Percentiles rank a stretch among this genome's conserved stretches.
Evolutionary conservation across 345 rosid species (phyloP).

Genomic region (Arabidopsis suecica): DNA sequence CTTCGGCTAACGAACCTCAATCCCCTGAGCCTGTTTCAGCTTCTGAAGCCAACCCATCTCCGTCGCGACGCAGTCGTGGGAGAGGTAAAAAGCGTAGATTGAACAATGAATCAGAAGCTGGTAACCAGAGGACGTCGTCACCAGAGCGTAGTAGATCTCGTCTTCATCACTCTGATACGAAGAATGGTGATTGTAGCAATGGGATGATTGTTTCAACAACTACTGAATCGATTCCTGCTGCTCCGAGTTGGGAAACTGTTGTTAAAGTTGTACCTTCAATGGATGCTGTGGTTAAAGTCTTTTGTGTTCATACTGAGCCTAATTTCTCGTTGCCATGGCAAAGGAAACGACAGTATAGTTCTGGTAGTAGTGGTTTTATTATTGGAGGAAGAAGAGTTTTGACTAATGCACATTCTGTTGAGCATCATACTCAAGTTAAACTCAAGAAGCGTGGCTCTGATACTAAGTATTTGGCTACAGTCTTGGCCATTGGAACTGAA

Average conservation of each 20-base stretch:
- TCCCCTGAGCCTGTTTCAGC: constrained; percentile 44
- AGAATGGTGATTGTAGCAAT: constrained; percentile 46
- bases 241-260: constrained; percentile 71
- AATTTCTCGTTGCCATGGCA: constrained; percentile 96
- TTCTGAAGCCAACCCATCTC: constrained; percentile 43
- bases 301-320: constrained; percentile 92
- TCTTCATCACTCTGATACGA: constrained; percentile 42
- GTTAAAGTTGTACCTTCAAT: constrained; percentile 75
- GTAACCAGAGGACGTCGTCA: constrained; percentile 30
- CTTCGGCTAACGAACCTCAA: constrained; percentile 40
- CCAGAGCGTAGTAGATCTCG: constrained; percentile 43
- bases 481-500: constrained; percentile 87
- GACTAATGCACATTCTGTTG: constrained; percentile 94
- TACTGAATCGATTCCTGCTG: constrained; percentile 46
- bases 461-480: constrained; percentile 85
- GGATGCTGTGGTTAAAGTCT: constrained; percentile 95
- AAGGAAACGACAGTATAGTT: constrained; percentile 83
- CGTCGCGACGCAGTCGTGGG: constrained; percentile 57
- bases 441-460: constrained; percentile 93
- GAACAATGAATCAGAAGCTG: constrained; percentile 44
- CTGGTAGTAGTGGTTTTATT: constrained; percentile 87
- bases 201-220: constrained; percentile 38
- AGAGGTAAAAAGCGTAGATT: constrained; percentile 51
- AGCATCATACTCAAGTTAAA: constrained; percentile 93
- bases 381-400: constrained; percentile 74